These are phyloP conservation scores for Ogataea paradorogensis DNA, from an alignment of 805 yeast species.

Conservation along the genomic window DNA sequence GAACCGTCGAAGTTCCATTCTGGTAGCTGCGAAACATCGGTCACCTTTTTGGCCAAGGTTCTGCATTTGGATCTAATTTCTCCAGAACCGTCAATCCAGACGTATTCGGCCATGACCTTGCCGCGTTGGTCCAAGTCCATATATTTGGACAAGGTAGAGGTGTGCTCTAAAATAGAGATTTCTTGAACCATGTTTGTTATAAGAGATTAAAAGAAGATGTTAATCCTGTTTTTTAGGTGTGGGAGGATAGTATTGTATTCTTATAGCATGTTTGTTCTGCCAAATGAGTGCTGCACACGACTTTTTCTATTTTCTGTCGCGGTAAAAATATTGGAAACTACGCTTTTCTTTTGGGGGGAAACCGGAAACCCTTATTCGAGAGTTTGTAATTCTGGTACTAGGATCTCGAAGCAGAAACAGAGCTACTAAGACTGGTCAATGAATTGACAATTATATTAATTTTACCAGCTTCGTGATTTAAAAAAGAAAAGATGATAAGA, in stretches of 20 bases:
- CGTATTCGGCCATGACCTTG: constrained; percentile 87
- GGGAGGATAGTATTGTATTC: constrained; percentile 13
- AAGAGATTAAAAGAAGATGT: constrained; percentile 3
- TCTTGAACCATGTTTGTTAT: constrained; percentile 22
- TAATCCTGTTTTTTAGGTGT: constrained; percentile 1
- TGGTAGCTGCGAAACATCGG: constrained; percentile 81
- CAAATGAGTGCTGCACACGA: constrained; percentile 13
- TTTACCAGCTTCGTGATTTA: not conserved
- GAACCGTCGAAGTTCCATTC: constrained; percentile 99
- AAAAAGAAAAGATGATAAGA: constrained; percentile 18
- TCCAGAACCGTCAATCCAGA: constrained; percentile 96
- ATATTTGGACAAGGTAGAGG: constrained; percentile 80
- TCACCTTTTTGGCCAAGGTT: constrained; percentile 69
- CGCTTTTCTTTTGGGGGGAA: not conserved
- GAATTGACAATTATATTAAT: not conserved
- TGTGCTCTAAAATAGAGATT: constrained; percentile 53
- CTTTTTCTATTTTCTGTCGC: not conserved
- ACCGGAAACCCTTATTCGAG: not conserved
- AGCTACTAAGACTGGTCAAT: too few species aligned
- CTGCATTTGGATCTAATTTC: constrained; percentile 91
- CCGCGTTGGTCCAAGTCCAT: constrained; percentile 82
- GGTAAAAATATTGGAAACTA: not conserved
- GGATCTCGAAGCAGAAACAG: too few species aligned
- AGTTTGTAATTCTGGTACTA: too few species aligned
- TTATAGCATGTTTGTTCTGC: constrained; percentile 12